phyloP scores from a whole-genome alignment of 1,139 yeast genomes.

The Geotrichum cucujoidarum region DNA sequence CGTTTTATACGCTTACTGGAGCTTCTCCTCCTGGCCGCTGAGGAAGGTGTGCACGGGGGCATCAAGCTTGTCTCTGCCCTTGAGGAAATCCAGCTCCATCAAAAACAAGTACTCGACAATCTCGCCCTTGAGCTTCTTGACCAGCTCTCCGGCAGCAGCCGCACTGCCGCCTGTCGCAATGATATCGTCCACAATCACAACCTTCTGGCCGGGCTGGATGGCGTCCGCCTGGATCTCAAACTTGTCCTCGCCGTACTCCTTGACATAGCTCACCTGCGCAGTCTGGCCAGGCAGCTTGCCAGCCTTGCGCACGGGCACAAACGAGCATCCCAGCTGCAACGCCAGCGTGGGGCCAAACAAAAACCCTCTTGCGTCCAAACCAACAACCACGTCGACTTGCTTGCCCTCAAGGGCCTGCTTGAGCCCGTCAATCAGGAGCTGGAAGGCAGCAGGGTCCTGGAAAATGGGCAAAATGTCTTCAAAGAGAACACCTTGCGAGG shows the following conservation, averaged over 20 bases:
- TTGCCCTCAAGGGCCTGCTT: slow-evolving; percentile 62
- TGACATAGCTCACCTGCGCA: slow-evolving; percentile 65
- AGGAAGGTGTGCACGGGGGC: slow-evolving; percentile 85
- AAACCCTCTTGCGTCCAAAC: slow-evolving; percentile 95
- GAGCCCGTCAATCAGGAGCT: slow-evolving; percentile 75
- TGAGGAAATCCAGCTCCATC: slow-evolving; percentile 89
- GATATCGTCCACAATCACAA: slow-evolving; percentile 87
- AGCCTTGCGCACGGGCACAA: slow-evolving; percentile 89
- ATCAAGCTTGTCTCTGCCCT: slow-evolving; percentile 82
- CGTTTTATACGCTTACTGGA: slow-evolving; percentile 1
- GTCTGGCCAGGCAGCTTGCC: slow-evolving; percentile 93
- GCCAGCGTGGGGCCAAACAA: slow-evolving; percentile 95
- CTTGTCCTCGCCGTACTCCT: slow-evolving; percentile 86
- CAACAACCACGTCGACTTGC: slow-evolving; percentile 83
- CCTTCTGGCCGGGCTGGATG: slow-evolving; percentile 73
- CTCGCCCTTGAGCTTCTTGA: slow-evolving; percentile 59
- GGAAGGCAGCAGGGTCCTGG: slow-evolving; percentile 73
- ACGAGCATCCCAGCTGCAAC: slow-evolving; percentile 79
- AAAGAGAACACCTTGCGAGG: slow-evolving; percentile 84
- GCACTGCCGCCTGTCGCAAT: slow-evolving; percentile 99
- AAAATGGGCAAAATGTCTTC: slow-evolving; percentile 96
- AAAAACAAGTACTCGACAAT: slow-evolving; percentile 79
- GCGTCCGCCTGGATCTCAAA: slow-evolving; percentile 86
- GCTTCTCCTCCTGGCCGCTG: slow-evolving; percentile 54
- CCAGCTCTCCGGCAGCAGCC: slow-evolving; percentile 83